A percentile compares a stretch with the other conserved stretches of the same genome.
Evolutionary conservation across 169 alveolate species (phyloP).

Genomic region (Babesia ovis): DNA sequence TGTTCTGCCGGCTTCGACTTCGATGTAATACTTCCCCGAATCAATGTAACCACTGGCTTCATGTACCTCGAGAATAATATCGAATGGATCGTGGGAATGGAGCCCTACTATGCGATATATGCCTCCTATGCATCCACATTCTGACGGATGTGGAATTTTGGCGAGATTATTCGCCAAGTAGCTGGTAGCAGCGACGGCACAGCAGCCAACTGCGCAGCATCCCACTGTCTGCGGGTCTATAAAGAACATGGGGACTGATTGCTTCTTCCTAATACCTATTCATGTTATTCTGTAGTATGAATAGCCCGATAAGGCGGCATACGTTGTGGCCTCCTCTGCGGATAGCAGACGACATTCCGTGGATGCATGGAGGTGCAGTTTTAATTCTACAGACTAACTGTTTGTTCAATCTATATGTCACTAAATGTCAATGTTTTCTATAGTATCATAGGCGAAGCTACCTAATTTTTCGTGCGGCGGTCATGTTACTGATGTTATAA

Average conservation of each 20-base stretch:
- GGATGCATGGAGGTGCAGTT: neutral
- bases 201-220: conserved; percentile 55
- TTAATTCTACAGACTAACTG: too few relatives aligned
- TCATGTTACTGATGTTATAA: too few relatives aligned
- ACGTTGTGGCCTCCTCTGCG: neutral
- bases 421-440: too few relatives aligned
- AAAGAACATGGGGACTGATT: conserved; percentile 31
- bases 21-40: conserved; percentile 59
- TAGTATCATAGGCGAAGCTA: too few relatives aligned
- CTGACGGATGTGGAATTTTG: conserved; percentile 68
- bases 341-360: neutral
- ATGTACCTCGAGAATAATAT: conserved; percentile 69
- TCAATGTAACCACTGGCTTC: conserved; percentile 44
- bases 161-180: conserved; percentile 39
- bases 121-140: conserved; percentile 65
- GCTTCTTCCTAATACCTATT: neutral
- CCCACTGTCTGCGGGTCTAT: conserved; percentile 54
- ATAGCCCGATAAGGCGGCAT: neutral
- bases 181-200: conserved; percentile 48
- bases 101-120: conserved; percentile 54
- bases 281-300: neutral
- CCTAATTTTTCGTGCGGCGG: too few relatives aligned
- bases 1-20: conserved; percentile 64
- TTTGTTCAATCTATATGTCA: too few relatives aligned
- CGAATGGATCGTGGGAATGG: conserved; percentile 73